These are phyloP conservation scores for Thelephora ganbajun DNA, from an alignment of 768 basidiomycete genomes.

Conservation along the genomic window DNA sequence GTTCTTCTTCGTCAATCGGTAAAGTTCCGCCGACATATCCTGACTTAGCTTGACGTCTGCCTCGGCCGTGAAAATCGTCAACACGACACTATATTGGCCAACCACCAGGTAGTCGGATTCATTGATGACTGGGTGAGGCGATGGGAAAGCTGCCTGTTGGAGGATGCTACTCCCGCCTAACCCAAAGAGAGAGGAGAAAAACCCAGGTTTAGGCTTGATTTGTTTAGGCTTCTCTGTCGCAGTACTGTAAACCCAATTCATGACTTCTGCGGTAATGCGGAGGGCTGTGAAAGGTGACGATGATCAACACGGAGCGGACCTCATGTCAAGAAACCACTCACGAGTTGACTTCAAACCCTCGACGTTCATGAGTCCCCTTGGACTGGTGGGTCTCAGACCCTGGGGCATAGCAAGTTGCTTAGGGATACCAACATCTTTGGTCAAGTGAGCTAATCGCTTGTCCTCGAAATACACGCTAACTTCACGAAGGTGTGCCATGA, in stretches of 20 bases:
- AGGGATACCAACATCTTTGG: conserved; percentile 44
- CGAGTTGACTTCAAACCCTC: conserved; percentile 47
- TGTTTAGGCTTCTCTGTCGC: conserved; percentile 43
- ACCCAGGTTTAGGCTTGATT: conserved; percentile 15
- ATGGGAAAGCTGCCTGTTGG: conserved; percentile 16
- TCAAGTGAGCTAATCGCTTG: conserved; percentile 50
- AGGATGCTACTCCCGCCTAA: conserved; percentile 18
- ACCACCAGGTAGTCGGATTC: conserved; percentile 18
- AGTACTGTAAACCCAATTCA: conserved; percentile 60
- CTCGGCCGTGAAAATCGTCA: conserved; percentile 55
- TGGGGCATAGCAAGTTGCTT: conserved; percentile 37
- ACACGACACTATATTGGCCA: conserved; percentile 38
- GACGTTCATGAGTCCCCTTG: conserved; percentile 53
- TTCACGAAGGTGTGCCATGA: conserved; percentile 69
- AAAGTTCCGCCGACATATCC: conserved; percentile 59
- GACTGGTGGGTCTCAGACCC: conserved; percentile 43
- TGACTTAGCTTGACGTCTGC: conserved; percentile 52
- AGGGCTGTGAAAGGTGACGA: conserved; percentile 35
- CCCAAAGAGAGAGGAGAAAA: conserved; percentile 27
- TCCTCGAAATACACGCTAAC: conserved; percentile 78
- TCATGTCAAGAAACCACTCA: conserved; percentile 18
- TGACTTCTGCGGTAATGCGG: conserved; percentile 69
- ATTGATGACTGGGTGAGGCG: conserved; percentile 18
- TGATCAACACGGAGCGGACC: neutral
- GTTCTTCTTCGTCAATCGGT: conserved; percentile 90